Percentiles rank a stretch among this genome's conserved stretches.
These are phyloP conservation scores for Xerocomus brunneocitrinus DNA, from an alignment of 768 basidiomycete genomes.

Conservation along the genomic window DNA sequence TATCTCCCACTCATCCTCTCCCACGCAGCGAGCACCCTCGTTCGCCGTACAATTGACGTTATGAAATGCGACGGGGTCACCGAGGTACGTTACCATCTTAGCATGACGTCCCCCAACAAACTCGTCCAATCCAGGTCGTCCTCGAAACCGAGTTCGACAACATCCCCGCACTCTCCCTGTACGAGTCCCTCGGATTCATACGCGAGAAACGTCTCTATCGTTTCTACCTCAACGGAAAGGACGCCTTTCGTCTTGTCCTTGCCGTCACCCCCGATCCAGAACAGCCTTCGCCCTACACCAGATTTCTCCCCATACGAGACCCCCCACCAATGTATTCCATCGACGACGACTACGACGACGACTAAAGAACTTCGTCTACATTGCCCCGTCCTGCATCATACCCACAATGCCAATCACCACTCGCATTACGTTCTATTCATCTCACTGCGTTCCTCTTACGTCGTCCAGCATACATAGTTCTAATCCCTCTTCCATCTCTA, in stretches of 20 bases:
- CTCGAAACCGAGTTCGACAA: conserved; percentile 98
- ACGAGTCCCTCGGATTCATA: conserved; percentile 91
- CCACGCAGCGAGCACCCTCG: conserved; percentile 72
- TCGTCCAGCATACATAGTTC: conserved; percentile 8
- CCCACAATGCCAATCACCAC: conserved; percentile 1
- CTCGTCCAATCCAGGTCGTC: conserved; percentile 61
- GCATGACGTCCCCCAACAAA: background rate
- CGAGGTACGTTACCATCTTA: conserved; percentile 58
- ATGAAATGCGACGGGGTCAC: conserved; percentile 83
- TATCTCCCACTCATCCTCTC: too few species aligned
- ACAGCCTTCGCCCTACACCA: conserved; percentile 8
- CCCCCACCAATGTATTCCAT: conserved; percentile 20
- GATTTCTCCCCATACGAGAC: conserved; percentile 12
- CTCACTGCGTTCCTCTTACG: conserved; percentile 1
- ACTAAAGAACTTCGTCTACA: background rate
- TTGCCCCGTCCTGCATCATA: conserved; percentile 8
- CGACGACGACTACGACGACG: conserved; percentile 27
- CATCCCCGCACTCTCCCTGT: conserved; percentile 77
- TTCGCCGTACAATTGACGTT: conserved; percentile 72
- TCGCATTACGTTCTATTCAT: conserved; percentile 6
- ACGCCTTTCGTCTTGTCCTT: conserved; percentile 83
- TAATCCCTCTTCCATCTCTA: conserved; percentile 2
- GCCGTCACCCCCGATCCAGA: conserved; percentile 42
- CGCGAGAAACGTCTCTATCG: conserved; percentile 91
- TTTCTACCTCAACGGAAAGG: conserved; percentile 97